Evolutionary conservation across 352 stramenopile species (phyloP), one percentile per base, ranked within the genome.

Genomic region (Achlya hypogyna): DNA sequence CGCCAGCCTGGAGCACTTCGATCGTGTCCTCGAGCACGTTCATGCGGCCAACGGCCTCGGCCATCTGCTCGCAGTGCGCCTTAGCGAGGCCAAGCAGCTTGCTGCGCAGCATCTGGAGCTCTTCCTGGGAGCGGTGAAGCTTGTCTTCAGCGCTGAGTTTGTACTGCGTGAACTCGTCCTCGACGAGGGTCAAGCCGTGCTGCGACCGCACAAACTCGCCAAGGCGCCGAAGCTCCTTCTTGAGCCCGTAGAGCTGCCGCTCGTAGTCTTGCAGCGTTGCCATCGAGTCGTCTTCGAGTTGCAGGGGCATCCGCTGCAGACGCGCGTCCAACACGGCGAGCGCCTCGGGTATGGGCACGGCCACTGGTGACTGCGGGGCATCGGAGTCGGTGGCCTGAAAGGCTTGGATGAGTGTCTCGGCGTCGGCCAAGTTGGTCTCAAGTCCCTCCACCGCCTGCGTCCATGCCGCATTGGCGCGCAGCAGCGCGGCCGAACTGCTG

Each of bases 201-300:
- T 31, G 34, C 35, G 18, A 45, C 54, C 47, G 45, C 10, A 67
- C 2, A 1, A n/a, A 49, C 12, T 67, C 60, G n/a, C 51, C 20
- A 22, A 67, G n/a, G 5, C 31, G 28, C 51, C 49, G 51, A n/a
- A 67, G 51, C 22, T 67, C 60, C 34, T 67, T 67, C 23, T 67
- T 49, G 18, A 67, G 60, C 6, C 10, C 28, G 42, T n/a, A 42
- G 27, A 67, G 51, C 3, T 58, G 12, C 9, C n/a, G 27, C 34
- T 67, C 60, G 34, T 49, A 67, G 10, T 34, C 38, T 45, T 67
- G 38, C 8, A 59, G 16, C 22, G 34, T 67, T 8, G 60, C 60
- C 51, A 56, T 56, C 31, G 49, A 22, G 10, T 56, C 49, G 31
- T 56, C 49, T 10, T 56, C 49, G 25, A 56, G 31, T 20, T 56